phyloP scores from a whole-genome alignment of 2,329 filamentous ascomycete genomes.

The Aspergillus proliferans region DNA sequence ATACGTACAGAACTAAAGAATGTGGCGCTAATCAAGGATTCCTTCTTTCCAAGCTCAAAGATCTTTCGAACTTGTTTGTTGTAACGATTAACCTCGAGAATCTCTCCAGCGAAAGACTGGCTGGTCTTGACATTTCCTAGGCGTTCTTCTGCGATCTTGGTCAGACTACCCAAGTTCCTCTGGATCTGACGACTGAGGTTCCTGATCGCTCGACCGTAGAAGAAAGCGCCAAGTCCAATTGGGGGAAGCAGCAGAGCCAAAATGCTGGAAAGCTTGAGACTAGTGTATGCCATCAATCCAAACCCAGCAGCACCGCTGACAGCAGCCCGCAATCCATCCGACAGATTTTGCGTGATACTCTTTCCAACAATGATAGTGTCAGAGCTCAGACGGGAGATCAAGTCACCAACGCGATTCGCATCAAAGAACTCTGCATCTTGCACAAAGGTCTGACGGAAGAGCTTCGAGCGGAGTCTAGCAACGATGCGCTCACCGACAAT shows the following conservation, averaged over 20 bases:
- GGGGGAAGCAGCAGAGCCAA: slow-evolving; percentile 84
- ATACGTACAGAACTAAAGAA: slow-evolving; percentile 65
- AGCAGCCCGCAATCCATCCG: slow-evolving; percentile 83
- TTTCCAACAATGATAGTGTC: slow-evolving; percentile 98
- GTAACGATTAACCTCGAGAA: slow-evolving; percentile 83
- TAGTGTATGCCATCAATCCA: slow-evolving; percentile 91
- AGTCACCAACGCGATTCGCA: slow-evolving; percentile 89
- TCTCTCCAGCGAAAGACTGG: slow-evolving; percentile 90
- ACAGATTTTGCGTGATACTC: slow-evolving; percentile 95
- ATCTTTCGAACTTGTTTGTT: slow-evolving; percentile 89
- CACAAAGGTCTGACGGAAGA: slow-evolving; percentile 88
- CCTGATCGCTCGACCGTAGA: slow-evolving; percentile 84
- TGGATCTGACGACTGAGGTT: slow-evolving; percentile 90
- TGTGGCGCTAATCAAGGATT: slow-evolving; percentile 80
- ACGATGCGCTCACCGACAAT: slow-evolving; percentile 96
- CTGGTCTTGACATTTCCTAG: slow-evolving; percentile 93
- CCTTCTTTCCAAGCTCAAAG: slow-evolving; percentile 77
- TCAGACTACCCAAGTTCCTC: slow-evolving; percentile 83
- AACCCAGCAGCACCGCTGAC: slow-evolving; percentile 89
- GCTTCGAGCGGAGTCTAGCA: slow-evolving; percentile 75
- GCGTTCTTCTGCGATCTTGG: slow-evolving; percentile 97
- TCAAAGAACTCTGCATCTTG: slow-evolving; percentile 99
- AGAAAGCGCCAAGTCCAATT: slow-evolving; percentile 80
- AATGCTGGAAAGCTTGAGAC: slow-evolving; percentile 80
- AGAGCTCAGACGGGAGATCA: slow-evolving; percentile 90